Percentiles rank a stretch among this genome's conserved stretches.
phyloP scores from a whole-genome alignment of 208 protist species.

The Trypanosoma platydactyli region DNA sequence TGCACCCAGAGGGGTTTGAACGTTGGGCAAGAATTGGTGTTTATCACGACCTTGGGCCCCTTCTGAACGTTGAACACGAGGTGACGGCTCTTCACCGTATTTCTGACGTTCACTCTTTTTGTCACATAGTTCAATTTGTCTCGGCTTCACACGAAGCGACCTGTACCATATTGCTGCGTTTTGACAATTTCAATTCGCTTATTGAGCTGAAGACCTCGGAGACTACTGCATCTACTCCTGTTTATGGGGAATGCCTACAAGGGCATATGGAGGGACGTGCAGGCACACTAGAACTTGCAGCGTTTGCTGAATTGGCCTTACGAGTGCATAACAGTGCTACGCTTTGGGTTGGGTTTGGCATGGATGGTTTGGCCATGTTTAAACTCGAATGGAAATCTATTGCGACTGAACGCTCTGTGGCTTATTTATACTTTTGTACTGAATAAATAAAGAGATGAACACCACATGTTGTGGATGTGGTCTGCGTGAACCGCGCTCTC shows the following conservation, averaged over 20 bases:
- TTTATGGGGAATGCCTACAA: slow-evolving; percentile 28
- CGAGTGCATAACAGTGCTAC: slow-evolving; percentile 19
- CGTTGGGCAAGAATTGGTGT: slow-evolving; percentile 42
- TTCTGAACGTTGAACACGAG: slow-evolving; percentile 52
- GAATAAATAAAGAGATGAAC: slow-evolving; percentile 19
- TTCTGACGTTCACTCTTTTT: slow-evolving; percentile 47
- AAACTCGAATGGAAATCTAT: slow-evolving; percentile 44
- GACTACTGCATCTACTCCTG: slow-evolving; percentile 23
- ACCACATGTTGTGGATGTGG: not conserved
- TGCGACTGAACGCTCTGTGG: slow-evolving; percentile 27
- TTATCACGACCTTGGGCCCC: slow-evolving; percentile 64
- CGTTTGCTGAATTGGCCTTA: slow-evolving; percentile 45
- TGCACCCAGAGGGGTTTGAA: slow-evolving; percentile 42
- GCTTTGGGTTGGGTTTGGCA: slow-evolving; percentile 56
- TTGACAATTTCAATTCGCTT: slow-evolving; percentile 36
- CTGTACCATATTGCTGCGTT: slow-evolving; percentile 40
- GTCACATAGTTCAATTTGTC: slow-evolving; percentile 43
- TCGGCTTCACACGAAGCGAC: slow-evolving; percentile 42
- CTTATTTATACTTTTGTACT: slow-evolving; percentile 60
- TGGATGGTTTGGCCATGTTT: slow-evolving; percentile 46
- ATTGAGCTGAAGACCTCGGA: slow-evolving; percentile 37
- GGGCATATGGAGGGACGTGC: slow-evolving; percentile 34
- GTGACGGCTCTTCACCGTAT: slow-evolving; percentile 45
- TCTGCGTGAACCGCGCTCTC: too few relatives aligned
- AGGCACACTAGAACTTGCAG: slow-evolving; percentile 44